A percentile compares a stretch with the other conserved stretches of the same genome.
Conservation (phyloP, 805 yeast species). For the Yamadazyma kitorensis region DNA sequence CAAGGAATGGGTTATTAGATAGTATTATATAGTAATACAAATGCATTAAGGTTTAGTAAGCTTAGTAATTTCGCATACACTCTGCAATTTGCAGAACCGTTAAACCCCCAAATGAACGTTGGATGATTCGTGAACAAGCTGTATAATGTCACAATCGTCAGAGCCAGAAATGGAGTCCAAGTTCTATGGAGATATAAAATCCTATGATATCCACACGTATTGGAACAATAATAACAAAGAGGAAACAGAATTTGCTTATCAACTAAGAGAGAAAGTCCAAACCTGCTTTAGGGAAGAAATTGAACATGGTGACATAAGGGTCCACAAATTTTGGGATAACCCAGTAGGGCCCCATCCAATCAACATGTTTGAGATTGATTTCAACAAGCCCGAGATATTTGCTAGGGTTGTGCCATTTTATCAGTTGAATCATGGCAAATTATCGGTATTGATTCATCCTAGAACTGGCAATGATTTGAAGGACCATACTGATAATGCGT, state of each 20-base stretch:
- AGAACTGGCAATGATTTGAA: conserved; percentile 32
- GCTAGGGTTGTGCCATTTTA: conserved; percentile 46
- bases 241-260: conserved; percentile 33
- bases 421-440: conserved; percentile 49
- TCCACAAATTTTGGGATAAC: conserved; percentile 44
- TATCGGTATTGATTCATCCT: conserved; percentile 58
- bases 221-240: conserved; percentile 35
- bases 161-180: too few species aligned
- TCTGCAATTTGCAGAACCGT: not conserved
- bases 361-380: conserved; percentile 58
- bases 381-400: conserved; percentile 44
- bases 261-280: conserved; percentile 38
- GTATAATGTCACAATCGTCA: conserved; percentile 2
- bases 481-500: conserved; percentile 54
- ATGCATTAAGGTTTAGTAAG: conserved; percentile 1
- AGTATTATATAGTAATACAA: too few species aligned
- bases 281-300: conserved; percentile 43
- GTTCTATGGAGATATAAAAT: conserved; percentile 24
- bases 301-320: conserved; percentile 37
- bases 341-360: conserved; percentile 61
- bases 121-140: not conserved
- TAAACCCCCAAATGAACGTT: not conserved
- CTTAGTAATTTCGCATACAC: not conserved
- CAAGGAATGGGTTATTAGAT: too few species aligned
- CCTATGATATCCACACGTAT: conserved; percentile 59